Percentiles rank a stretch among this genome's conserved stretches.
phyloP scores from a whole-genome alignment of 2,329 filamentous ascomycete species.

The Penicillium griseofulvum region DNA sequence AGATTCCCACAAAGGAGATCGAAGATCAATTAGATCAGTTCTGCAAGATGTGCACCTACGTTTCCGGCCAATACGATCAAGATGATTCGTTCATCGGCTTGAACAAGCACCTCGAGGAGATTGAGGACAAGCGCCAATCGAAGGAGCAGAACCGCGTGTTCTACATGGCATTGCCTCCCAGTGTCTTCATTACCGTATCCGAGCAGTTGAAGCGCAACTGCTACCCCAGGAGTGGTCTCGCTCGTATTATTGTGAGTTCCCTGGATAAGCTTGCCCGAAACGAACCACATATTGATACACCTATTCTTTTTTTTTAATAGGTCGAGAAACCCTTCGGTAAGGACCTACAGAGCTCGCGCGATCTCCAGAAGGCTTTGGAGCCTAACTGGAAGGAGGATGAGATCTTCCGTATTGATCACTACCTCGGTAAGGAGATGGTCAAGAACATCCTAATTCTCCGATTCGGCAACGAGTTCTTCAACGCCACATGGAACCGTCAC shows the following conservation, averaged over 20 bases:
- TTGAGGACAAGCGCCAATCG: conserved; percentile 69
- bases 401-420: conserved; percentile 98
- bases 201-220: conserved; percentile 97
- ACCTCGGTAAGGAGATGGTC: conserved; percentile 99
- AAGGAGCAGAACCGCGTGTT: conserved; percentile 89
- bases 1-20: conserved; percentile 95
- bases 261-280: background rate
- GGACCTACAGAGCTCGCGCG: conserved; percentile 88
- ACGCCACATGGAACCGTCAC: conserved; percentile 97
- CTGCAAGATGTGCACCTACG: conserved; percentile 80
- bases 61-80: conserved; percentile 96
- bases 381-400: conserved; percentile 99
- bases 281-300: conserved; percentile 19
- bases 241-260: conserved; percentile 80
- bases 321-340: conserved; percentile 99
- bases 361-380: conserved; percentile 89
- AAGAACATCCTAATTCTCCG: conserved; percentile 98
- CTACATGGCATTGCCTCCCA: conserved; percentile 98
- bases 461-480: conserved; percentile 98
- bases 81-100: conserved; percentile 89
- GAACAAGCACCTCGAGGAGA: conserved; percentile 77
- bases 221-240: conserved; percentile 87
- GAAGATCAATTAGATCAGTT: conserved; percentile 95
- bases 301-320: conserved; percentile 45
- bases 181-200: conserved; percentile 96